These are phyloP conservation scores for Zygotorulaspora chibaensis DNA, from an alignment of 805 yeast species.

Conservation along the genomic window DNA sequence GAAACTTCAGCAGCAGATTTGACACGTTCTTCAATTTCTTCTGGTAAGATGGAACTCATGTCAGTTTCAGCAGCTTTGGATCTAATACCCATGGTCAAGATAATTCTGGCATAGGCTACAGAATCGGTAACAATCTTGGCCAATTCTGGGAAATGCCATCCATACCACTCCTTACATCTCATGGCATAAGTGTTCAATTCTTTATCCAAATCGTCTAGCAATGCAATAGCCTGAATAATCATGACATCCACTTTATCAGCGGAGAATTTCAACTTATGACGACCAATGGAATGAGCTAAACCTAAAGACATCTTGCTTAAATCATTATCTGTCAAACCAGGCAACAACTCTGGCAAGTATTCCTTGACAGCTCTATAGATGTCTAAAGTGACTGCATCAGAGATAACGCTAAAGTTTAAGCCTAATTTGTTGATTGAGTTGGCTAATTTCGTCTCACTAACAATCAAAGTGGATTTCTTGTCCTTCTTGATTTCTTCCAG, in stretches of 20 bases:
- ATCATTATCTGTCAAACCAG: conserved; percentile 84
- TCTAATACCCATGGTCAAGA: conserved; percentile 90
- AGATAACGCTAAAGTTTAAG: conserved; percentile 77
- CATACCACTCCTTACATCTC: conserved; percentile 99
- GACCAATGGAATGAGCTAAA: conserved; percentile 97
- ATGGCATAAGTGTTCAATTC: conserved; percentile 97
- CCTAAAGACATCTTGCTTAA: conserved; percentile 94
- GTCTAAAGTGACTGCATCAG: conserved; percentile 93
- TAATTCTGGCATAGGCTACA: conserved; percentile 91
- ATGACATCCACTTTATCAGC: conserved; percentile 98
- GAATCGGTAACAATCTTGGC: conserved; percentile 96
- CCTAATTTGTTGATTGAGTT: conserved; percentile 95
- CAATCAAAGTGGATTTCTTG: conserved; percentile 83
- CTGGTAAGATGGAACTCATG: conserved; percentile 85
- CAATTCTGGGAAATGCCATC: conserved; percentile 99
- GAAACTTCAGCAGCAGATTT: conserved; percentile 97
- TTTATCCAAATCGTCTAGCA: conserved; percentile 94
- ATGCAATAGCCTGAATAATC: conserved; percentile 98
- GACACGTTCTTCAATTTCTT: conserved; percentile 85
- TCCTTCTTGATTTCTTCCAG: conserved; percentile 72
- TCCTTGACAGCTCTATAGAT: conserved; percentile 94
- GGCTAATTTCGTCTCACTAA: conserved; percentile 92
- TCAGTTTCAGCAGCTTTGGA: conserved; percentile 88
- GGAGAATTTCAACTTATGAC: conserved; percentile 94
- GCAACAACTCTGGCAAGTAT: conserved; percentile 87